Evolutionary conservation across 1,284 basidiomycete species (phyloP).

Genomic region (Dichomitus squalens): DNA sequence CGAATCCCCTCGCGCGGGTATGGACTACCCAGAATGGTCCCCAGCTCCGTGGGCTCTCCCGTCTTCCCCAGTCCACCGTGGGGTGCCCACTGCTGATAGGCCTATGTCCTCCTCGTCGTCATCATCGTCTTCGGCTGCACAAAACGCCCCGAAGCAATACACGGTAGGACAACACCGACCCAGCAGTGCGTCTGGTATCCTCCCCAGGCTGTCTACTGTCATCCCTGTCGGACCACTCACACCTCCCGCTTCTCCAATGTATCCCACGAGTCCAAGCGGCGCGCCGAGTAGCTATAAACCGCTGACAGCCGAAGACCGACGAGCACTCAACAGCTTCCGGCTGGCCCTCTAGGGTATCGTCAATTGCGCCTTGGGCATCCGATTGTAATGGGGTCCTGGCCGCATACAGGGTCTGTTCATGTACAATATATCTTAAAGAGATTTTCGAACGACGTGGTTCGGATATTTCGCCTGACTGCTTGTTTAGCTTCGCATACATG

Average conservation of each 20-base stretch:
- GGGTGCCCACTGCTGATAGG: constrained; percentile 38
- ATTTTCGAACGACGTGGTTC: too few species aligned
- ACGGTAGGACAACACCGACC: constrained; percentile 28
- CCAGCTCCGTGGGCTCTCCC: constrained; percentile 32
- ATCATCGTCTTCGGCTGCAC: constrained; percentile 39
- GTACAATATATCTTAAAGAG: constrained; percentile 18
- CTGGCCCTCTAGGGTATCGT: constrained; percentile 28
- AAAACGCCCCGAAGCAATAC: constrained; percentile 29
- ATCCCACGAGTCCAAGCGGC: constrained; percentile 19
- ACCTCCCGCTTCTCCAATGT: constrained; percentile 25
- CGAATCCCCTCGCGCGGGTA: constrained; percentile 23
- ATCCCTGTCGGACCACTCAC: constrained; percentile 30
- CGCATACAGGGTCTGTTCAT: not conserved
- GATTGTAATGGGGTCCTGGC: not conserved
- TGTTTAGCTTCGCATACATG: too few species aligned
- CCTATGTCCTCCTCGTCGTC: constrained; percentile 38
- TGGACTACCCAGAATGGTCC: constrained; percentile 30
- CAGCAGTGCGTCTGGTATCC: constrained; percentile 26
- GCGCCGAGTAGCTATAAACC: constrained; percentile 30
- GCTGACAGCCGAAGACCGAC: constrained; percentile 35
- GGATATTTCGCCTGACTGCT: too few species aligned
- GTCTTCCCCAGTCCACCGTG: constrained; percentile 24
- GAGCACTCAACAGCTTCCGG: constrained; percentile 36
- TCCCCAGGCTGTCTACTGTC: constrained; percentile 48
- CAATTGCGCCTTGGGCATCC: not conserved